A percentile compares a stretch with the other conserved stretches of the same genome.
phyloP scores from a whole-genome alignment of 2,329 filamentous ascomycete species.

The Xylariomycetidae sp. region DNA sequence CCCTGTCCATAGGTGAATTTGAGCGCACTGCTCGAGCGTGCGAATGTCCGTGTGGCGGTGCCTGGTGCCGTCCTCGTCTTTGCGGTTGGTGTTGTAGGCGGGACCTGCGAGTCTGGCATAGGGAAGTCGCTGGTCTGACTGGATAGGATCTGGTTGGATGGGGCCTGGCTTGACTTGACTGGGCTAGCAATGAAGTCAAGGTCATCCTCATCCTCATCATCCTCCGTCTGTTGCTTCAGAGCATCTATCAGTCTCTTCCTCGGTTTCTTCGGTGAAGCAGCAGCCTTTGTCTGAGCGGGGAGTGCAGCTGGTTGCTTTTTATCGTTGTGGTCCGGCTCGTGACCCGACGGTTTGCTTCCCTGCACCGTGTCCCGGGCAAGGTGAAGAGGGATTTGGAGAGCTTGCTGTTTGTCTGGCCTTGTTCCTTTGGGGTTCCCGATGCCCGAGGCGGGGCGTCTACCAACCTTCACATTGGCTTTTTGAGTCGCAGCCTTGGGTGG shows the following conservation, averaged over 20 bases:
- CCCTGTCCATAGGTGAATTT: constrained; percentile 28
- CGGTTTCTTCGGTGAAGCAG: constrained; percentile 14
- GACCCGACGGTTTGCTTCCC: too few relatives aligned
- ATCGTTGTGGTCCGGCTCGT: too few relatives aligned
- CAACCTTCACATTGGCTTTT: constrained; percentile 4
- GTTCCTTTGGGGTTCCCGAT: constrained; percentile 1
- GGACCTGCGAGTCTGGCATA: constrained; percentile 14
- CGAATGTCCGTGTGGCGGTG: constrained; percentile 20
- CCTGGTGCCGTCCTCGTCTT: constrained; percentile 13
- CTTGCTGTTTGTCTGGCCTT: constrained; percentile 6
- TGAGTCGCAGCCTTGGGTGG: constrained; percentile 7
- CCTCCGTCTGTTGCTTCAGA: constrained; percentile 21
- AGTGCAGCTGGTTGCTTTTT: too few relatives aligned
- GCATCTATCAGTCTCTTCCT: constrained; percentile 25
- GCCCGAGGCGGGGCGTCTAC: not conserved
- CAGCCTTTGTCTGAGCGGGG: too few relatives aligned
- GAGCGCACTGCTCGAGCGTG: constrained; percentile 23
- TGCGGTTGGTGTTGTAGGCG: constrained; percentile 18
- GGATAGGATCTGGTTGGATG: constrained; percentile 12
- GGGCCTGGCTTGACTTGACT: constrained; percentile 11
- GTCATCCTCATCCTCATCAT: constrained; percentile 10
- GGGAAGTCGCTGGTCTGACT: constrained; percentile 16
- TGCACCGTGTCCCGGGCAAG: constrained; percentile 14
- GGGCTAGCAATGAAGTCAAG: constrained; percentile 14
- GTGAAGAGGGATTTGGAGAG: constrained; percentile 22